Evolutionary conservation across 495 filamentous ascomycete species (phyloP).

Genomic region (Sabuloglossum arenarium): DNA sequence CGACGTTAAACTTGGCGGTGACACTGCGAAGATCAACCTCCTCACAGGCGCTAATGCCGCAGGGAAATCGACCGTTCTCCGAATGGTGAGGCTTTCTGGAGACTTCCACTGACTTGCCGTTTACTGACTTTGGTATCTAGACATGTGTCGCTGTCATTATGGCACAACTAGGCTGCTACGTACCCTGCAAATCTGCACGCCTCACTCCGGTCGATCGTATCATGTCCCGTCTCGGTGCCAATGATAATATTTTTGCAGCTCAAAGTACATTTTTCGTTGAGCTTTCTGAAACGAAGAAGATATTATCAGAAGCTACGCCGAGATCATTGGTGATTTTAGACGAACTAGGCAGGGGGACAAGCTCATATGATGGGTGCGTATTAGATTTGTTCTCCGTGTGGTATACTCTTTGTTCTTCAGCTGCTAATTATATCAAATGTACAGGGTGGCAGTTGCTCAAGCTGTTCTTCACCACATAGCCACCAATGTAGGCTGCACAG

Average conservation of each 20-base stretch:
- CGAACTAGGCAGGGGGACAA: constrained; percentile 87
- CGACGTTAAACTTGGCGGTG: constrained; percentile 71
- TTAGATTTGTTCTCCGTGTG: neutral
- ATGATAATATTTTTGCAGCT: constrained; percentile 97
- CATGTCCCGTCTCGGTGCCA: constrained; percentile 95
- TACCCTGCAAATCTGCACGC: constrained; percentile 65
- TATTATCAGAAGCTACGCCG: constrained; percentile 83
- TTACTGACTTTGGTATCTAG: constrained; percentile 18
- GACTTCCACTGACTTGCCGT: neutral
- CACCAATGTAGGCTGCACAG: constrained; percentile 76
- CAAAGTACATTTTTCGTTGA: constrained; percentile 99
- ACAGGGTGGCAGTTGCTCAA: constrained; percentile 76
- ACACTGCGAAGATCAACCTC: constrained; percentile 60
- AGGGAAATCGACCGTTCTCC: constrained; percentile 92
- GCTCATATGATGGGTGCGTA: constrained; percentile 51
- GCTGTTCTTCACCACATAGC: constrained; percentile 90
- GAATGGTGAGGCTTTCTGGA: constrained; percentile 46
- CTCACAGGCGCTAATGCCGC: constrained; percentile 95
- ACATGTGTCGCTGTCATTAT: constrained; percentile 93
- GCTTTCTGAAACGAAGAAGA: constrained; percentile 94
- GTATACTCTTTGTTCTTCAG: neutral
- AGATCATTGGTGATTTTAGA: constrained; percentile 94
- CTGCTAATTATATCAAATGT: neutral
- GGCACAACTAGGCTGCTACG: constrained; percentile 93
- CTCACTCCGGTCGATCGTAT: constrained; percentile 89